Evolutionary conservation across 2,329 filamentous ascomycete genomes (phyloP).

Genomic region (Chaetomium globosum): DNA sequence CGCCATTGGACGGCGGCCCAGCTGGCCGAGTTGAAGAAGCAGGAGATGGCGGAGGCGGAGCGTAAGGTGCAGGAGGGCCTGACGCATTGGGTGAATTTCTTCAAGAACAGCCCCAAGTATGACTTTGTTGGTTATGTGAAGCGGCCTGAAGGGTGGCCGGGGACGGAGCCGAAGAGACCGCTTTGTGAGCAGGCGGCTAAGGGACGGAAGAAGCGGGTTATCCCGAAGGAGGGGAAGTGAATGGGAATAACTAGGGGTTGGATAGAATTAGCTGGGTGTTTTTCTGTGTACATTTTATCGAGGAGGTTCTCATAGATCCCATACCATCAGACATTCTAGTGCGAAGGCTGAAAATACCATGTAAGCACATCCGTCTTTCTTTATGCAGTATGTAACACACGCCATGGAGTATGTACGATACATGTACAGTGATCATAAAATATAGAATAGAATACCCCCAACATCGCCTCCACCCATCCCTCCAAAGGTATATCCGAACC

Average conservation of each 20-base stretch:
- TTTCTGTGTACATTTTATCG: neutral
- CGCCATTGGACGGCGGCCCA: slow-evolving; percentile 57
- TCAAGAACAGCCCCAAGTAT: slow-evolving; percentile 78
- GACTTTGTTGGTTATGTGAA: slow-evolving; percentile 75
- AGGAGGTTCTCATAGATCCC: neutral
- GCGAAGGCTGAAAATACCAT: neutral
- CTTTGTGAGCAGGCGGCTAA: slow-evolving; percentile 73
- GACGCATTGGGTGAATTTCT: slow-evolving; percentile 82
- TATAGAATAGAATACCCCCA: slow-evolving; percentile 19
- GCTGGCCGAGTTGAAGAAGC: slow-evolving; percentile 56
- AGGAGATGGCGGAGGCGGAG: slow-evolving; percentile 67
- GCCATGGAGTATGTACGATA: slow-evolving; percentile 24
- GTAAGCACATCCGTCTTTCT: slow-evolving; percentile 19
- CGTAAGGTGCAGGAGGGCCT: slow-evolving; percentile 68
- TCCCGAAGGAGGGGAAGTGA: slow-evolving; percentile 49
- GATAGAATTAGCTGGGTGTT: neutral
- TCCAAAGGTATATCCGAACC: slow-evolving; percentile 17
- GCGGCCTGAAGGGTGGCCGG: slow-evolving; percentile 62
- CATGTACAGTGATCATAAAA: slow-evolving; percentile 24
- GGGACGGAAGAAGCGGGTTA: slow-evolving; percentile 55
- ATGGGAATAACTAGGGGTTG: neutral
- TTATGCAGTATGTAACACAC: slow-evolving; percentile 29
- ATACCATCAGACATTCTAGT: neutral
- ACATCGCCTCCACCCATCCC: neutral
- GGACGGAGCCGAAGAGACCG: slow-evolving; percentile 61